phyloP scores from a whole-genome alignment of 2,329 filamentous ascomycete species.

The Ceratocystis alfenasii region DNA sequence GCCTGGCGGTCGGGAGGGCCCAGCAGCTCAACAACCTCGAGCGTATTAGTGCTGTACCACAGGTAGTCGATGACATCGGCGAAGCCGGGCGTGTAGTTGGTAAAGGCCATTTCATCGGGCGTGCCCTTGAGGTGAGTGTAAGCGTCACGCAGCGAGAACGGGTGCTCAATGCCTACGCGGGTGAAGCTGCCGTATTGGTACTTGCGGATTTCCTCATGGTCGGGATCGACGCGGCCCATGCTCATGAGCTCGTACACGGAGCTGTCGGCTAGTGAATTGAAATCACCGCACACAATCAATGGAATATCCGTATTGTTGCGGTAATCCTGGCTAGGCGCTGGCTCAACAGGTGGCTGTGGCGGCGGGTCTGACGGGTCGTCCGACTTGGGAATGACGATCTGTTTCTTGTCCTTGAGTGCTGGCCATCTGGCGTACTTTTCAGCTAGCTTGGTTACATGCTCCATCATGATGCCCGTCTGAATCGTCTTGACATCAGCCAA shows the following conservation, averaged over 20 bases:
- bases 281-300: conserved; percentile 83
- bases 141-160: conserved; percentile 83
- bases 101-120: conserved; percentile 76
- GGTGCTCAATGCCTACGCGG: conserved; percentile 80
- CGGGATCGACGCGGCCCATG: conserved; percentile 62
- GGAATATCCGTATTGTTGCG: conserved; percentile 77
- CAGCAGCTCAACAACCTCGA: conserved; percentile 72
- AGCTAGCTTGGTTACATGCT: conserved; percentile 73
- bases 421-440: conserved; percentile 75
- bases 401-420: conserved; percentile 68
- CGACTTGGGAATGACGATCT: conserved; percentile 34
- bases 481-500: conserved; percentile 92
- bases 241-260: conserved; percentile 86
- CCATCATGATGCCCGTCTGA: conserved; percentile 90
- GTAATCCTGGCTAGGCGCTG: conserved; percentile 77
- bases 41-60: conserved; percentile 86
- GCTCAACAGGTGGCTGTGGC: conserved; percentile 47
- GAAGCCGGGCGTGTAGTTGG: conserved; percentile 94
- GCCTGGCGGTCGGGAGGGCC: conserved; percentile 79
- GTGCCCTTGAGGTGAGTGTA: conserved; percentile 75
- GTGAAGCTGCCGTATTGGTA: conserved; percentile 91
- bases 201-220: conserved; percentile 67
- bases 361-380: conserved; percentile 35
- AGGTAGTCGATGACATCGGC: conserved; percentile 90
- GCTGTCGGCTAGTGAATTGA: conserved; percentile 80